Evolutionary conservation across 208 protist genomes (phyloP).

Genomic region (Trypanosomatidae sp.): DNA sequence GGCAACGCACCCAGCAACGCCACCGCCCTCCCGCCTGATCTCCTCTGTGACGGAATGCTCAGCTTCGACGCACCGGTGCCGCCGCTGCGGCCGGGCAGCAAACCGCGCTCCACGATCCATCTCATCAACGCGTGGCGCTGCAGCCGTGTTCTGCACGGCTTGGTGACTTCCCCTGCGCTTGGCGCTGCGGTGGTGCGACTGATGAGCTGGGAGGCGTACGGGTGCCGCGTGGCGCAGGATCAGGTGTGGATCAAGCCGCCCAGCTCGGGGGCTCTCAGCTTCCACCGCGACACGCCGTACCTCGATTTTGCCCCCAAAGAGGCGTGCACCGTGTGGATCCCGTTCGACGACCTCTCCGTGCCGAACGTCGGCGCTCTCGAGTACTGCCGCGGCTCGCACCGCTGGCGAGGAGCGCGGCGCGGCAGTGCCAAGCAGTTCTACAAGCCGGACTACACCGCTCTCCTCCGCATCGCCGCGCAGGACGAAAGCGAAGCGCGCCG

Average conservation of each 20-base stretch:
- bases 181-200: constrained; percentile 12
- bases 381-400: constrained; percentile 45
- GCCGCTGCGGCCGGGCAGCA: neutral
- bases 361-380: constrained; percentile 32
- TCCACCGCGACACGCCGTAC: constrained; percentile 53
- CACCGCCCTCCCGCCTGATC: neutral
- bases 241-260: constrained; percentile 50
- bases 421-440: constrained; percentile 50
- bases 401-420: constrained; percentile 18
- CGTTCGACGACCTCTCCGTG: constrained; percentile 18
- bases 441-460: constrained; percentile 31
- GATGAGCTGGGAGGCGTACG: constrained; percentile 4
- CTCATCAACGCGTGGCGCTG: constrained; percentile 33
- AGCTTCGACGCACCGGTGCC: neutral
- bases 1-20: no score
- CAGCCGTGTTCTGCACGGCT: neutral
- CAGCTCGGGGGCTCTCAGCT: constrained; percentile 33
- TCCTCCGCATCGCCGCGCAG: constrained; percentile 31
- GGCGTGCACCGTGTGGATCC: constrained; percentile 48
- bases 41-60: neutral
- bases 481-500: constrained; percentile 18
- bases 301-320: constrained; percentile 40
- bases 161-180: constrained; percentile 26
- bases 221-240: constrained; percentile 28
- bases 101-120: constrained; percentile 27